Percentiles rank a stretch among this genome's conserved stretches.
Evolutionary conservation across 306 rosid species (phyloP).

Genomic region (apple (Malus domestica)): DNA sequence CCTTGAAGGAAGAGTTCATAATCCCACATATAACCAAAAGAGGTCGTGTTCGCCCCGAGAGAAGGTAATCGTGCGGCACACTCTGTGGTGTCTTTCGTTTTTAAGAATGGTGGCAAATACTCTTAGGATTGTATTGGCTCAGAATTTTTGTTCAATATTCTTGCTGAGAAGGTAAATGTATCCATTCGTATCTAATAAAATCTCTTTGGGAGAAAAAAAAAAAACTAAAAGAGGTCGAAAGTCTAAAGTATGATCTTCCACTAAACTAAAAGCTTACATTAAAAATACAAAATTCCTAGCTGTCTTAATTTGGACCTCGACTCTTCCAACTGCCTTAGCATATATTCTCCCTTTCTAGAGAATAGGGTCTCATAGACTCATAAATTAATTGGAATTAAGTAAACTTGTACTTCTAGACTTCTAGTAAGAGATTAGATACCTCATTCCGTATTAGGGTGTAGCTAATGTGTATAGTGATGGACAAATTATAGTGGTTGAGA

Average conservation of each 20-base stretch:
- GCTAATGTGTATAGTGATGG: background rate
- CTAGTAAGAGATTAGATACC: conserved; percentile 4
- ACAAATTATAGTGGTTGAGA: conserved; percentile 41
- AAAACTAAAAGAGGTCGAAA: background rate
- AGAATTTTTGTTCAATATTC: no score
- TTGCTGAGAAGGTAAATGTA: no score
- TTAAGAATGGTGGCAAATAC: no score
- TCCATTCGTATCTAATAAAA: no score
- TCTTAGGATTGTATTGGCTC: no score
- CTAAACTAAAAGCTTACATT: background rate
- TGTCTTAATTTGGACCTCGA: background rate
- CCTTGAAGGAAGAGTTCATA: no score
- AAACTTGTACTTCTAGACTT: background rate
- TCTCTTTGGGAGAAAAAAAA: no score
- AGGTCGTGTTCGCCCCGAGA: no score
- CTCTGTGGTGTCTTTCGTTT: no score
- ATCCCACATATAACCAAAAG: no score
- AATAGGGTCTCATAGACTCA: background rate
- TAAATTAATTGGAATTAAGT: background rate
- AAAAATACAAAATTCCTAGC: background rate
- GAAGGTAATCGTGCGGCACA: no score
- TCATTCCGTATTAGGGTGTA: background rate
- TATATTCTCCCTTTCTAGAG: background rate
- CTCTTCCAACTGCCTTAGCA: background rate
- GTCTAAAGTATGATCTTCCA: background rate